Evolutionary conservation across 148 eudicot genomes (phyloP), one percentile per base, ranked within the genome.

Genomic region (Rhododendron ovatum): DNA sequence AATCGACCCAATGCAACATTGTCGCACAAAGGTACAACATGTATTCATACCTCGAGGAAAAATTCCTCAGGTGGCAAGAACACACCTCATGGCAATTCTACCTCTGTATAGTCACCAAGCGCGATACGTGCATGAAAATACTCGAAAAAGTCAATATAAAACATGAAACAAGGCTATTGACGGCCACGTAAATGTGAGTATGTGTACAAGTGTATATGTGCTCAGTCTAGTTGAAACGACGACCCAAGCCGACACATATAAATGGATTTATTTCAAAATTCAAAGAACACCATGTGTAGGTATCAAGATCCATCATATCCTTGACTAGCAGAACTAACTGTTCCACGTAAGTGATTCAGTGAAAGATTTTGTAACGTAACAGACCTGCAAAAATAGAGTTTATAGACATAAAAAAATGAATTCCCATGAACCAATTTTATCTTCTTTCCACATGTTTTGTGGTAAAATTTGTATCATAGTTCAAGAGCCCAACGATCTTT

Each of bases 401-500:
- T n/a, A 3, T 65, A 65, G 33, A 65, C 73, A 65, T 10, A 2
- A 65, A 24, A 63, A 63, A 63, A 63, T 9, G 14, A 65, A 65
- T 65, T n/a, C 9, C 14, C 73, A 65, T n/a, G 73, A 65, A n/a
- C 33, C 33, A 65, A 24, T 63, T 63, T 63, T 0, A 1, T 69
- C 17, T 26, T 69, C 6, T 53, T 51, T 63, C 33, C 39, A 39
- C 20, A 12, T 81, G 35, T 67, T 67, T 2, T 2, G 10, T 12
- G 74, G 20, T 2, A 20, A 30, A 14, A 71, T 13, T 79, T 35
- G 17, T 12, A 78, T 88, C 88, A 90, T 24, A 77, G 65, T 28
- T 88, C 89, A 87, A 87, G 89, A 89, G 83, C 33, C 35, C 37
- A 86, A 35, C 15, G 91, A 91, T 76, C 79, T 78, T 75, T 69